Evolutionary conservation across 225 moss, liverwort and hornwort genomes (phyloP).

Genomic region (Rhytidiadelphus loreus): DNA sequence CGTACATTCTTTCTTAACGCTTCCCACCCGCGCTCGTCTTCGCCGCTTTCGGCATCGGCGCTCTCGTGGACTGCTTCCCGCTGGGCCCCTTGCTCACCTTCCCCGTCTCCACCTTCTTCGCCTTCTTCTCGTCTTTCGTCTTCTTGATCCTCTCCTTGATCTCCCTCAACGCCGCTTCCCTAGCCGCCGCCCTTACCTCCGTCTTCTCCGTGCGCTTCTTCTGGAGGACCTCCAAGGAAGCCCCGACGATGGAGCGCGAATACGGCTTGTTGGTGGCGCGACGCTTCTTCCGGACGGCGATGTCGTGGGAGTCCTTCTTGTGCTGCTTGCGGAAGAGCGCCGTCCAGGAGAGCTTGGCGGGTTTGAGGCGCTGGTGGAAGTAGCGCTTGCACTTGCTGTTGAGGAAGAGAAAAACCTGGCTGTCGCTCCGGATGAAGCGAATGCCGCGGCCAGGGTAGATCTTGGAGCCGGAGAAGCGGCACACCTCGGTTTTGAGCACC

Average conservation of each 20-base stretch:
- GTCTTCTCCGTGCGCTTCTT: slow-evolving; percentile 62
- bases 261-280: slow-evolving; percentile 46
- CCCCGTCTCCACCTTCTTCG: slow-evolving; percentile 31
- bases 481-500: slow-evolving; percentile 52
- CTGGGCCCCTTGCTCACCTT: slow-evolving; percentile 15
- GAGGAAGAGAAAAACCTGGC: slow-evolving; percentile 49
- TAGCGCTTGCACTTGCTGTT: slow-evolving; percentile 61
- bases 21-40: slow-evolving; percentile 32
- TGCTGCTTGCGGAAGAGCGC: slow-evolving; percentile 53
- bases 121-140: slow-evolving; percentile 53
- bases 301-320: slow-evolving; percentile 45
- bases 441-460: slow-evolving; percentile 54
- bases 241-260: slow-evolving; percentile 49
- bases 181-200: slow-evolving; percentile 46
- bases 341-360: slow-evolving; percentile 55
- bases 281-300: slow-evolving; percentile 38
- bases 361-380: slow-evolving; percentile 52
- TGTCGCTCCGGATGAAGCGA: slow-evolving; percentile 45
- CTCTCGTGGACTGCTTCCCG: slow-evolving; percentile 13
- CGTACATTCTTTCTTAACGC: slow-evolving; percentile 8
- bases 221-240: slow-evolving; percentile 52
- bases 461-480: slow-evolving; percentile 48
- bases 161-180: slow-evolving; percentile 45
- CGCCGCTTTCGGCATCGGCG: slow-evolving; percentile 23
- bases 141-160: slow-evolving; percentile 44